A percentile compares a stretch with the other conserved stretches of the same genome.
Evolutionary conservation across 208 protist genomes (phyloP).

Genomic region (Spongospora subterranea): DNA sequence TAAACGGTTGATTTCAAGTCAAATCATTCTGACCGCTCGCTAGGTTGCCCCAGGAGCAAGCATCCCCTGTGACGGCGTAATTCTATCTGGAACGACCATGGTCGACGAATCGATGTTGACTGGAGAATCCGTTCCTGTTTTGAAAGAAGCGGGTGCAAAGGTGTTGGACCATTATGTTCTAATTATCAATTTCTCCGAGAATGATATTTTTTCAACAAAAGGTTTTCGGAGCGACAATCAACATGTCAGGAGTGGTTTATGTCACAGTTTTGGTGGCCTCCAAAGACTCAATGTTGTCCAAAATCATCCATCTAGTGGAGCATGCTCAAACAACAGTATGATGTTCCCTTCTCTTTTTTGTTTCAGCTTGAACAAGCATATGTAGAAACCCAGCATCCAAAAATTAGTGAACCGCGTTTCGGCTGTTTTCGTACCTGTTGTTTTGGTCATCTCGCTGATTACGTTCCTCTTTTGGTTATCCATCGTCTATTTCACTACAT

Average conservation of each 20-base stretch:
- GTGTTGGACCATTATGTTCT: conserved; percentile 65
- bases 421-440: conserved; percentile 88
- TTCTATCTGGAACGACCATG: conserved; percentile 79
- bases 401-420: conserved; percentile 80
- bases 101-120: conserved; percentile 94
- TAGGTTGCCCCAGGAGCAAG: neutral
- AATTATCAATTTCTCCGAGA: neutral
- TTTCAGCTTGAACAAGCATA: neutral
- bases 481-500: neutral
- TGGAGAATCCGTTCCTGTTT: conserved; percentile 84
- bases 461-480: conserved; percentile 87
- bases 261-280: conserved; percentile 56
- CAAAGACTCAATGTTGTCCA: neutral
- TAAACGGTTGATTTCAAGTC: neutral
- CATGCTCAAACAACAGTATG: conserved; percentile 89
- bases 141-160: conserved; percentile 70
- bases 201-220: neutral
- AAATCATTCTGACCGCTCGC: neutral
- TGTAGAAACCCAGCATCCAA: conserved; percentile 72
- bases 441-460: conserved; percentile 83
- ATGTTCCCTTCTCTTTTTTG: conserved; percentile 59
- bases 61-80: conserved; percentile 87
- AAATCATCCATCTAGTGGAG: conserved; percentile 90
- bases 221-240: conserved; percentile 68
- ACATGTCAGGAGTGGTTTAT: conserved; percentile 61